Evolutionary conservation across 1,139 yeast genomes (phyloP), one percentile per base, ranked within the genome.

Genomic region (Taphrina sp.): DNA sequence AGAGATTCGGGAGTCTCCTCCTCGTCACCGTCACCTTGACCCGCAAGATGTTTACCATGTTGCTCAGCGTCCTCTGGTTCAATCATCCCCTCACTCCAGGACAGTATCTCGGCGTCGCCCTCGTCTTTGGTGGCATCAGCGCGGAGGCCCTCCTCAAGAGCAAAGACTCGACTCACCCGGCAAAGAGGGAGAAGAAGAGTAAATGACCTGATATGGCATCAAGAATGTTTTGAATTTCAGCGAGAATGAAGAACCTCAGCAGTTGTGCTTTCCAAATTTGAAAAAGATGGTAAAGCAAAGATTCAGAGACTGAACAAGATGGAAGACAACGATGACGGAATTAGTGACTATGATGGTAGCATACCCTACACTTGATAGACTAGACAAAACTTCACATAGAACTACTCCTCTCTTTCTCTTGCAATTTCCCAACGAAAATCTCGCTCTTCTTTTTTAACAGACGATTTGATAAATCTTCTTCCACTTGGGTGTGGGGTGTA

Each of bases 11-110:
- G 52, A 86, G 96, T 2, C 74, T 92, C 59, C 78, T 87, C 1
- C 73, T 92, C 55, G 89, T 92, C 33, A 90, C 96, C 28, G 94
- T 95, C 17, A 94, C 97, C 0, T 96, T 92, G 5, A 90, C 98
- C 0, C 77, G 99, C 62, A 92, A 92, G 67, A 90, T 92, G 96
- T 74, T 89, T 54, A 88, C 96, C 52, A 90, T 92, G 97, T 76
- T 89, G 19, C 71, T 92, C 59, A 85, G 95, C 65, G 96, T 92
- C 53, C 68, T 87, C 2, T 73, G 92, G 63, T 92, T 89, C 70
- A 94, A 92, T 16, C 97, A 92, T 66, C 68, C 69, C 3, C 76
- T 92, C 62, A 75, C 73, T 29, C 5, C 58, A 1, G 72, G 74
- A 3, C 97, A 94, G 70, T 85, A 95, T 88, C 47, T 73, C 1